These are phyloP conservation scores for Cyclotella sp. DNA, from an alignment of 108 stramenopile species.

Conservation along the genomic window DNA sequence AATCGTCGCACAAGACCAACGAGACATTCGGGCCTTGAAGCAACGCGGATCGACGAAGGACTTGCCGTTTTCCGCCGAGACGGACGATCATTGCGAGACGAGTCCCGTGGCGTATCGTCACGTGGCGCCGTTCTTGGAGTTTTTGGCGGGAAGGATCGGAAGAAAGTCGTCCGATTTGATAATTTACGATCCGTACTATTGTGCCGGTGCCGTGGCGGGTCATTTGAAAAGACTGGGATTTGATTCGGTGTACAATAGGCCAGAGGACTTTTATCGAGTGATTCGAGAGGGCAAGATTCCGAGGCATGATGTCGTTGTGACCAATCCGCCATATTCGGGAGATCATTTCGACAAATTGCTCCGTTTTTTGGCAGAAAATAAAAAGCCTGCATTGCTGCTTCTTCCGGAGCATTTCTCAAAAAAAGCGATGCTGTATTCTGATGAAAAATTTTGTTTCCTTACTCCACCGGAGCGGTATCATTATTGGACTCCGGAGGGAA, in stretches of 20 bases:
- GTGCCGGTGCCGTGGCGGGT: slow-evolving; percentile 66
- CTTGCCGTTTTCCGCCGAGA: slow-evolving; percentile 40
- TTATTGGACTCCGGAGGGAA: slow-evolving; percentile 40
- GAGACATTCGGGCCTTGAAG: slow-evolving; percentile 16
- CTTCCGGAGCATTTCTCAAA: slow-evolving; percentile 27
- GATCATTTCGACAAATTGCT: slow-evolving; percentile 80
- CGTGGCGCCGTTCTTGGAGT: slow-evolving; percentile 57
- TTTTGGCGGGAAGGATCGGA: slow-evolving; percentile 49
- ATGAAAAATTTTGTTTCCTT: slow-evolving; percentile 28
- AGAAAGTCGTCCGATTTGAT: slow-evolving; percentile 40
- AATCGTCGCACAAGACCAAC: slow-evolving; percentile 22
- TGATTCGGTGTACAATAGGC: slow-evolving; percentile 51
- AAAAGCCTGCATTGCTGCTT: slow-evolving; percentile 22
- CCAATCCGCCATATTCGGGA: slow-evolving; percentile 86
- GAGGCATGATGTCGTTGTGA: slow-evolving; percentile 79
- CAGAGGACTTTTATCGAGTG: slow-evolving; percentile 56
- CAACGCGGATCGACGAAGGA: slow-evolving; percentile 4
- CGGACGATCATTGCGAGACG: slow-evolving; percentile 86
- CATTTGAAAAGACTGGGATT: slow-evolving; percentile 70
- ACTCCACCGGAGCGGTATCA: slow-evolving; percentile 22
- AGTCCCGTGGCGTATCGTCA: slow-evolving; percentile 71
- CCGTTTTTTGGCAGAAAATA: slow-evolving; percentile 23
- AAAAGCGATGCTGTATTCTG: neutral
- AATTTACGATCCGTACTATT: slow-evolving; percentile 92
- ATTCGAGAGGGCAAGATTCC: slow-evolving; percentile 53